Base-by-base conservation (phyloP, 1,139 yeast species). In the Kurtzmaniella quercitrusa region DNA sequence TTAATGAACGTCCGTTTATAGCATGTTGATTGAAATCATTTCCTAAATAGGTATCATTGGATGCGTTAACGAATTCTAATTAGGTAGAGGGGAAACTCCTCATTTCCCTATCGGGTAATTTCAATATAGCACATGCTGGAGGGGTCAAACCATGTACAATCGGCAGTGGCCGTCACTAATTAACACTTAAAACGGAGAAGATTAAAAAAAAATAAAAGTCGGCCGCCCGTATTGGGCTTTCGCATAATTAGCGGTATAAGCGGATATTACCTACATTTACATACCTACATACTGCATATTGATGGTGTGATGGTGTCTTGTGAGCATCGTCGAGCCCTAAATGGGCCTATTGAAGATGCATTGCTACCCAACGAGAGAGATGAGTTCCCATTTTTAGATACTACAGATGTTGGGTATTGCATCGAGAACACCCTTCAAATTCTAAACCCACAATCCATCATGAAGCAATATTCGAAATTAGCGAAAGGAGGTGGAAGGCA, bases 41-140 rank as follows among this genome's bases (percentile, higher is more conserved):
- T 39, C 45, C 45, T 21, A 42, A 42, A 35, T 8, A 16, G 45
- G 45, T 36, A 39, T 42, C 34, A 42, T 42, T 42, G 42, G 26
- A 7, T 39, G 45, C 45, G 39, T 42, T 17, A 26, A 21, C 33
- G n/a, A 22, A 26, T 28, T 30, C 45, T 42, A 16, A 22, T 15
- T 42, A 28, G 30, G 45, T 42, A 39, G 42, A 41, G 42, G 42
- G 40, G 22, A 33, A 23, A 16, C 42, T 39, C 42, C 45, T 23
- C 42, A 22, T 39, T 42, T 42, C 45, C 42, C 3, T 11, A 39
- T 35, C 14, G 11, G 40, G 45, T 14, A 36, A 42, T 22, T 32
- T 38, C 35, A 22, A 21, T 35, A 39, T n/a, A 23, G 37, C 45
- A 42, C 45, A 39, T 42, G 42, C 42, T 39, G 37, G 45, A 42